Evolutionary conservation across 1,284 basidiomycete genomes (phyloP), one percentile per base, ranked within the genome.

Genomic region (Boletus mariae): DNA sequence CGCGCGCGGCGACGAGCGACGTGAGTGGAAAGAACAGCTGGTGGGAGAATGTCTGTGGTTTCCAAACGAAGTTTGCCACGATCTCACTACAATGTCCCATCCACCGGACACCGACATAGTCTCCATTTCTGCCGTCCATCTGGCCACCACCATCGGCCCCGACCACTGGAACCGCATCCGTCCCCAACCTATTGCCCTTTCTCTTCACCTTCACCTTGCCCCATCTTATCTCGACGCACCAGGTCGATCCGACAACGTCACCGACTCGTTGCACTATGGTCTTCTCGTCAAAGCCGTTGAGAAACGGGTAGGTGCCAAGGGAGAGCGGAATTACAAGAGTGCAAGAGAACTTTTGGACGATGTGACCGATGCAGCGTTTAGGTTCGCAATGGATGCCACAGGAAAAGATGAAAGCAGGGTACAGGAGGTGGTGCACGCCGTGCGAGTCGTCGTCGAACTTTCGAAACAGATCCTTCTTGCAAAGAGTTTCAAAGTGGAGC

Each of bases 121-220:
- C 44, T 74, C 76, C 49, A 57, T 80, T 34, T 64, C 74, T 46
- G 61, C 68, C 15, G 69, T 79, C n/a, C 62, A 64, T 13, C 66
- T 78, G 13, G 59, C 72, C 3, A 65, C 71, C 11, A 68, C 62
- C 48, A 61, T 81, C 20, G 79, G 79, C 1, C 58, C 63, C 0
- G 80, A 82, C 54, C 76, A 76, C 57, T 82, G 80, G 80, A 69
- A 71, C 1, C 72, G 71, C n/a, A 31, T 53, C 0, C 71, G 75
- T 1, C 51, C 71, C 0, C 80, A 82, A 47, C 76, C 74, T 1
- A 53, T 70, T 23, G 32, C 57, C 7, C 57, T 82, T 54, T 71
- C 70, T 9, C 53, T 81, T 15, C 70, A 72, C 46, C 69, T 80
- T 26, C 71, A 77, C 50, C 69, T 80, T 3, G 41, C 63, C 10